Evolutionary conservation across 2,329 filamentous ascomycete genomes (phyloP).

Genomic region (Stachybotrys elegans): DNA sequence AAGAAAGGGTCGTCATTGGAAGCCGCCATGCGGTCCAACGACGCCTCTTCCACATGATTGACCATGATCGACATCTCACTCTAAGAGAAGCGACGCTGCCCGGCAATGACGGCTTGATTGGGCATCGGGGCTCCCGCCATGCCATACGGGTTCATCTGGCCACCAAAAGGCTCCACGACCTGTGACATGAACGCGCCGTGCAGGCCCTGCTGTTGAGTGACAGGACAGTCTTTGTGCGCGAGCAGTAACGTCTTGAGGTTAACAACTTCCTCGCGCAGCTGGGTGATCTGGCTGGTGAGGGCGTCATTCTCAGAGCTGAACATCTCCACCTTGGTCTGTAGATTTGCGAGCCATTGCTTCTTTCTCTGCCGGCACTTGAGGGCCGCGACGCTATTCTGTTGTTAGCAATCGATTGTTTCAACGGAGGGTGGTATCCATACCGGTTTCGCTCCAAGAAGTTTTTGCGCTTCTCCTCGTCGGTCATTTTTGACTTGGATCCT

Average conservation of each 20-base stretch:
- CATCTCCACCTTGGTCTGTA: slow-evolving; percentile 91
- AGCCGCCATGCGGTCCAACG: not conserved
- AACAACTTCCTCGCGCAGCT: slow-evolving; percentile 86
- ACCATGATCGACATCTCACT: slow-evolving; percentile 11
- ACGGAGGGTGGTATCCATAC: slow-evolving; percentile 45
- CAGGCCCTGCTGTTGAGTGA: slow-evolving; percentile 76
- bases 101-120: slow-evolving; percentile 50
- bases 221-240: slow-evolving; percentile 93
- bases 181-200: slow-evolving; percentile 53
- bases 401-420: slow-evolving; percentile 4
- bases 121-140: slow-evolving; percentile 50
- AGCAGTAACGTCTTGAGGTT: slow-evolving; percentile 89
- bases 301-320: slow-evolving; percentile 90
- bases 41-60: not conserved
- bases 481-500: slow-evolving; percentile 74
- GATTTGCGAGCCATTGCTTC: slow-evolving; percentile 96
- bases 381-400: slow-evolving; percentile 71
- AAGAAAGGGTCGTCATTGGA: slow-evolving; percentile 15
- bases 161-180: slow-evolving; percentile 48
- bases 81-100: slow-evolving; percentile 55
- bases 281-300: slow-evolving; percentile 75
- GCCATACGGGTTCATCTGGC: slow-evolving; percentile 55
- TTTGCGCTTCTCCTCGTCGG: slow-evolving; percentile 95
- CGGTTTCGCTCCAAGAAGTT: slow-evolving; percentile 96
- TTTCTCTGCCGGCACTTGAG: slow-evolving; percentile 96